Evolutionary conservation across 108 stramenopile genomes (phyloP), one percentile per base, ranked within the genome.

Genomic region (Cyclotella baltica): DNA sequence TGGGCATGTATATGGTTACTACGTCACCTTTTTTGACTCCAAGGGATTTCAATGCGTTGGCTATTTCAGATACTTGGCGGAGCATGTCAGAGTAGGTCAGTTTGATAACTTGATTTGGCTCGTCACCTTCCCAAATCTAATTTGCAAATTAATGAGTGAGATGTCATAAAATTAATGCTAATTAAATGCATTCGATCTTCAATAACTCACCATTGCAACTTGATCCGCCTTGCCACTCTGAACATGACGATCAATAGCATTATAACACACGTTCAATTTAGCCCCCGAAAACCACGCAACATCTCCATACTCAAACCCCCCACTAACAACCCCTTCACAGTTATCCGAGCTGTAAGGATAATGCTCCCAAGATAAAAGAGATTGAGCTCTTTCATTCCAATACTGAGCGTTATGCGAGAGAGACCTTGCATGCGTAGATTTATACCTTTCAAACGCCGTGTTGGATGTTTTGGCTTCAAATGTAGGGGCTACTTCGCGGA

Each of bases 1-100:
- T 96, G n/a, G 96, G 94, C 94, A 96, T 89, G 84, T 96, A 96
- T 35, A 94, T 78, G 34, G 90, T 94, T 22, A 94, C 93, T 13
- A 89, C 83, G 74, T 92, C 90, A 9, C 92, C 92, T 75, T 87
- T 91, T 62, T 58, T 78, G 38, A 86, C 85, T 50, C 89, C 91
- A 62, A 72, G 71, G 61, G 58, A 72, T 84, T 87, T 85, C 62
- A 94, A 76, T 31, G 92, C 91, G 73, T 96, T 96, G 50, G 94
- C 92, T 43, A 93, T 83, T 23, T 85, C 55, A 56, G 88, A 96
- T 4, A 93, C 90, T 40, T 84, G 57, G 27, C 72, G 56, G 37
- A 82, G 78, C 5, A 92, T 74, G 55, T 96, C 89, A 19, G 63
- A 50, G 68, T 91, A 96, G 19, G 94, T 94, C 48, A 86, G 72